Conservation (phyloP, 2,329 filamentous ascomycete species). For the Arachnomyces sp. region DNA sequence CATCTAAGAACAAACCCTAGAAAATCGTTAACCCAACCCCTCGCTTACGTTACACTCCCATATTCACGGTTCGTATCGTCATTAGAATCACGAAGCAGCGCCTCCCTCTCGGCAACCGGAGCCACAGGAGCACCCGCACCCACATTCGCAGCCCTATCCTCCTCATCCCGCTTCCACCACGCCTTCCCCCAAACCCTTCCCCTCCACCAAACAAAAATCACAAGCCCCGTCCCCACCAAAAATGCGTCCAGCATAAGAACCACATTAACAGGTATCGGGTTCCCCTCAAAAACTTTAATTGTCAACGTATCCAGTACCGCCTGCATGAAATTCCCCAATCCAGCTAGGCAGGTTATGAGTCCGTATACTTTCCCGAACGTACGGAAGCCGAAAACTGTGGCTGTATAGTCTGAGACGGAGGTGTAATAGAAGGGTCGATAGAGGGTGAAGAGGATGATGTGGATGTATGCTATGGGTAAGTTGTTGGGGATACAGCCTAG, state of each 20-base stretch:
- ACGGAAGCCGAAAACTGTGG: slow-evolving; percentile 86
- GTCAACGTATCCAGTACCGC: slow-evolving; percentile 71
- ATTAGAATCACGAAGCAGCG: too few relatives aligned
- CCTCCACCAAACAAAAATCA: slow-evolving; percentile 55
- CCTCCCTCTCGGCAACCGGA: too few relatives aligned
- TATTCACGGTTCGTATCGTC: too few relatives aligned
- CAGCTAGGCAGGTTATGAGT: slow-evolving; percentile 76
- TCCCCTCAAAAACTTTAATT: slow-evolving; percentile 60
- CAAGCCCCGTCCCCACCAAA: slow-evolving; percentile 57
- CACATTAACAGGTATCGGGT: slow-evolving; percentile 73
- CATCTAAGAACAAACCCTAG: too few relatives aligned
- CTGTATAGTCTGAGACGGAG: slow-evolving; percentile 78
- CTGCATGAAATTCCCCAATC: slow-evolving; percentile 75
- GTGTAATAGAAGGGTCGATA: slow-evolving; percentile 90
- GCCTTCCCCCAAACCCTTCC: slow-evolving; percentile 17
- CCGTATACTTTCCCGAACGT: slow-evolving; percentile 92
- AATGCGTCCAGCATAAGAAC: slow-evolving; percentile 57
- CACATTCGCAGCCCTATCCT: background rate
- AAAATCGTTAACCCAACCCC: too few relatives aligned
- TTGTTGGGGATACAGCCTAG: slow-evolving; percentile 65
- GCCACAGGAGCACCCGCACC: too few relatives aligned
- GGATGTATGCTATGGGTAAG: slow-evolving; percentile 63
- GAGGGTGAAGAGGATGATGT: slow-evolving; percentile 73
- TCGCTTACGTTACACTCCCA: too few relatives aligned
- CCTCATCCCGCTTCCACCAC: slow-evolving; percentile 9